A percentile compares a stretch with the other conserved stretches of the same genome.
Evolutionary conservation across 177 flowering plant genomes (phyloP).

Genomic region (Vitis hybrid): DNA sequence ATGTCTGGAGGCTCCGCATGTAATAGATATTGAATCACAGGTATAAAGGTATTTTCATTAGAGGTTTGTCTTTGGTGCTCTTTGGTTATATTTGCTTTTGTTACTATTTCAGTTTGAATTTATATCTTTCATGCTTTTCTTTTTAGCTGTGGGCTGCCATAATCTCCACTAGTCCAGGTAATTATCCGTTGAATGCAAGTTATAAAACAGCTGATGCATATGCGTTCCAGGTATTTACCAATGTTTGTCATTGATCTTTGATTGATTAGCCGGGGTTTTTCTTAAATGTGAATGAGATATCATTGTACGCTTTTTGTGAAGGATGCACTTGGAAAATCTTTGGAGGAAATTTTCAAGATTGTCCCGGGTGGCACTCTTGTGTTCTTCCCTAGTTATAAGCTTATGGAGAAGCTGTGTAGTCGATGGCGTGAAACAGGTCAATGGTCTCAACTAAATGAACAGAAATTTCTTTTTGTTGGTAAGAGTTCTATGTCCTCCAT

Average conservation of each 20-base stretch:
- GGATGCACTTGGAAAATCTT: conserved; percentile 86
- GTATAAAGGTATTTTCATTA: conserved; percentile 28
- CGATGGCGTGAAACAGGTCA: conserved; percentile 95
- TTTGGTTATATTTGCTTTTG: neutral
- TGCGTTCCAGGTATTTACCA: conserved; percentile 75
- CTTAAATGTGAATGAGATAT: neutral
- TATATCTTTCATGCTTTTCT: neutral
- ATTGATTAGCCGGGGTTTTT: neutral
- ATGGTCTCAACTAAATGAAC: conserved; percentile 75
- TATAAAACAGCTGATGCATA: conserved; percentile 81
- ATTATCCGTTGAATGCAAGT: conserved; percentile 86
- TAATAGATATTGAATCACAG: conserved; percentile 85
- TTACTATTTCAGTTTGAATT: neutral
- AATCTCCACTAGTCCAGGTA: conserved; percentile 72
- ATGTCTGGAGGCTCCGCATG: conserved; percentile 96
- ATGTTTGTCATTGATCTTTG: conserved; percentile 6
- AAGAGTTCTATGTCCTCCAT: conserved; percentile 18
- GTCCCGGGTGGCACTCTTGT: conserved; percentile 95
- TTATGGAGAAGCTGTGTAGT: conserved; percentile 79
- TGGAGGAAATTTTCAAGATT: conserved; percentile 78
- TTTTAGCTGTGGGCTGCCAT: conserved; percentile 80
- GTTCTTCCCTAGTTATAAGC: conserved; percentile 95
- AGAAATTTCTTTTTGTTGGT: conserved; percentile 81
- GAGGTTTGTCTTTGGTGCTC: neutral
- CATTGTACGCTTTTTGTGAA: conserved; percentile 25